Evolutionary conservation across 306 rosid genomes (phyloP).

Genomic region (Phaseolus lunatus): DNA sequence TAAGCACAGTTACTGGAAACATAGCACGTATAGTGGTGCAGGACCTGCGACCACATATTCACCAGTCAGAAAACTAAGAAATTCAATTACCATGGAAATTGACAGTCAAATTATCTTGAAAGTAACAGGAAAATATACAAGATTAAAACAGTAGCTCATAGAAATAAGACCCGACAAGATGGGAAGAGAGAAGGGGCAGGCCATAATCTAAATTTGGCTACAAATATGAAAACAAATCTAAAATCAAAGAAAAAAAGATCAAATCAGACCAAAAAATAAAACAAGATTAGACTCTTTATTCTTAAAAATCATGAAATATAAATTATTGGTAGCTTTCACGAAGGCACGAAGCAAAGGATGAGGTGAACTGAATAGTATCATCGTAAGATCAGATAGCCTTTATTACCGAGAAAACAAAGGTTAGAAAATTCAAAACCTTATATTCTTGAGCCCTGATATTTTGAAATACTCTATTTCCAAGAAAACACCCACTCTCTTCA

Average conservation of each 20-base stretch:
- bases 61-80: constrained; percentile 67
- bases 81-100: constrained; percentile 54
- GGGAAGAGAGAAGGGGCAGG: constrained; percentile 18
- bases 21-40: constrained; percentile 86
- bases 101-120: constrained; percentile 45
- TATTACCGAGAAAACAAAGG: constrained; percentile 38
- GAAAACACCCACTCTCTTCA: constrained; percentile 60
- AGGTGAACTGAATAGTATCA: background rate
- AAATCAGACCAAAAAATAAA: background rate
- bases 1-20: constrained; percentile 77
- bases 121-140: constrained; percentile 30
- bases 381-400: constrained; percentile 38
- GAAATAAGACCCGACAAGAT: constrained; percentile 35
- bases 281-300: constrained; percentile 17
- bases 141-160: constrained; percentile 31
- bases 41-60: constrained; percentile 95
- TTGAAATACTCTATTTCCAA: constrained; percentile 55
- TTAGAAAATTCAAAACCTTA: constrained; percentile 77
- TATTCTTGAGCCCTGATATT: constrained; percentile 62
- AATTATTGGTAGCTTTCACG: background rate
- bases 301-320: constrained; percentile 35
- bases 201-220: constrained; percentile 37
- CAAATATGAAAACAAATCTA: constrained; percentile 25
- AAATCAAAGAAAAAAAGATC: background rate
- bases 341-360: constrained; percentile 17